Evolutionary conservation across 441 rosid genomes (phyloP), one percentile per base, ranked within the genome.

Genomic region (Corymbia citriodora): DNA sequence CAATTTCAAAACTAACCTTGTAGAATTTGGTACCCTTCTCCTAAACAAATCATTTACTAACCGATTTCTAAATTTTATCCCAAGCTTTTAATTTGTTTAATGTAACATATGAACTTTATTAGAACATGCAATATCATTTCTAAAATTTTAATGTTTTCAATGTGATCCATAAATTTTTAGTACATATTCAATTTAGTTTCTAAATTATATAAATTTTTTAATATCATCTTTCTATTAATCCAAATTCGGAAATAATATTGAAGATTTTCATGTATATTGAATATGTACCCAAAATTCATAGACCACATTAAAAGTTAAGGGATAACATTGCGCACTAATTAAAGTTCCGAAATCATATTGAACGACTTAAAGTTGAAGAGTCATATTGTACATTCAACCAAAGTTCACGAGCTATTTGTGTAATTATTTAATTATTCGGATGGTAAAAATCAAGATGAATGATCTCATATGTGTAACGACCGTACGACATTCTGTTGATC

Each of bases 301-400:
- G 0, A 0, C 1, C 0, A 59, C 65, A 10, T 59, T 57, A 25
- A 59, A 59, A 59, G 6, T 59, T 0, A 2, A 25, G 14, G 3
- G 7, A 59, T 0, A 3, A 4, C 3, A 0, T 59, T 59, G 10
- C 1, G 4, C 3, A 0, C 10, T 4, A 6, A 59, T 59, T 25
- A 59, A 59, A 23, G n/a, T 59, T 59, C 29, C 9, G 0, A 1
- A 59, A 59, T 59, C 65, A 23, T 23, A 59, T 59, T 59, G 10
- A 59, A 59, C 10, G 4, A 23, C 23, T 59, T 59, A 25, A 23
- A 25, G 65, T 25, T 59, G 0, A 10, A 0, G 4, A 1, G 10
- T 0, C 25, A 23, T 13, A 57, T 59, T 59, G 2, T 9, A 59
- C 6, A 25, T 23, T 57, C 5, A 0, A 5, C 7, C 3, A 25